Evolutionary conservation across 2,329 filamentous ascomycete species (phyloP).

Genomic region (Alternaria burnsii): DNA sequence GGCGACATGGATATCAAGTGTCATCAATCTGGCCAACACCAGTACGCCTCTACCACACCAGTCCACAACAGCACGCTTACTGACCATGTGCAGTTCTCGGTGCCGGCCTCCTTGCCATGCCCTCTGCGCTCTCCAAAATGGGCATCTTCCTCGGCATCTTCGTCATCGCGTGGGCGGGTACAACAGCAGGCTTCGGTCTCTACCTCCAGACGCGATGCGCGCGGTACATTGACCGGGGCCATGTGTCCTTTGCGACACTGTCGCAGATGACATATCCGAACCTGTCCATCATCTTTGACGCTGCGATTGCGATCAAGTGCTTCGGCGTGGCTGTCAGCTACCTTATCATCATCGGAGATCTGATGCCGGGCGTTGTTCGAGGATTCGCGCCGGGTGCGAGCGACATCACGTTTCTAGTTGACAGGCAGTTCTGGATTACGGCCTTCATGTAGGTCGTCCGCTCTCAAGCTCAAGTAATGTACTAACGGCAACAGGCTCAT

Average conservation of each 20-base stretch:
- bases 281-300: conserved; percentile 92
- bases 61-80: background rate
- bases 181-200: conserved; percentile 88
- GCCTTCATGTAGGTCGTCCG: conserved; percentile 78
- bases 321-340: conserved; percentile 98
- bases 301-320: conserved; percentile 95
- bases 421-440: conserved; percentile 97
- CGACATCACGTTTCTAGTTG: conserved; percentile 77
- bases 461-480: background rate
- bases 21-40: conserved; percentile 95
- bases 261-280: conserved; percentile 98
- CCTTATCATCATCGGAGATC: conserved; percentile 96
- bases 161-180: conserved; percentile 89
- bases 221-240: conserved; percentile 88
- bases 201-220: conserved; percentile 95
- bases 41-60: conserved; percentile 65
- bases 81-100: conserved; percentile 75
- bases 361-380: conserved; percentile 93
- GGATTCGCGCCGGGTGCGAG: conserved; percentile 76
- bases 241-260: conserved; percentile 92
- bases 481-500: conserved; percentile 68
- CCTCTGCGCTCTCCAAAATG: conserved; percentile 94
- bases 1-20: conserved; percentile 88
- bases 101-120: conserved; percentile 93
- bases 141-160: conserved; percentile 85